These are phyloP conservation scores for Aspergillus japonicus DNA, from an alignment of 2,329 filamentous ascomycete genomes.

Conservation along the genomic window DNA sequence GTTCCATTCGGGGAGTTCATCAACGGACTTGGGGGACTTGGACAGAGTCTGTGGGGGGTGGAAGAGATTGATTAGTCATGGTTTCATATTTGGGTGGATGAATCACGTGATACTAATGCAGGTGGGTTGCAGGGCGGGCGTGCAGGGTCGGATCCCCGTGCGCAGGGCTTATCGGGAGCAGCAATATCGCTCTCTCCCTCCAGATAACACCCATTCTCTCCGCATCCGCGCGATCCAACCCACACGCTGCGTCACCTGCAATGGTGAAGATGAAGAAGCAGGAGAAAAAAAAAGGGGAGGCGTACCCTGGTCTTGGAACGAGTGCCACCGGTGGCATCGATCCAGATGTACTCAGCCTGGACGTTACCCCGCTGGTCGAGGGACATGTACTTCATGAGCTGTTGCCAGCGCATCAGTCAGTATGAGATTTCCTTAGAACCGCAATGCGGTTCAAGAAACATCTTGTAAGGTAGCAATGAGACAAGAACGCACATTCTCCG, in stretches of 20 bases:
- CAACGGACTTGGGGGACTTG: constrained; percentile 56
- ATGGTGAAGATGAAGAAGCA: background rate
- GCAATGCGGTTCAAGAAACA: constrained; percentile 32
- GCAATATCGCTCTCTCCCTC: background rate
- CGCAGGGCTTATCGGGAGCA: constrained; percentile 27
- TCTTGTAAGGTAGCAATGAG: constrained; percentile 26
- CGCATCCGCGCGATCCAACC: background rate
- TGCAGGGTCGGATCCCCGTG: constrained; percentile 24
- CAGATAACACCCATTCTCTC: constrained; percentile 5
- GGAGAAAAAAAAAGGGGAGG: background rate
- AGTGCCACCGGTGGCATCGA: constrained; percentile 76
- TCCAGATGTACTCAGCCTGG: constrained; percentile 97
- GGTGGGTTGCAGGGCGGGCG: constrained; percentile 27
- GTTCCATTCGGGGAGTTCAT: constrained; percentile 75
- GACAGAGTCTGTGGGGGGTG: constrained; percentile 58
- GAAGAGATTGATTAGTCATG: constrained; percentile 2
- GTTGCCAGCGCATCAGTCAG: constrained; percentile 41
- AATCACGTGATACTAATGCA: constrained; percentile 26
- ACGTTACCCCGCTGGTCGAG: constrained; percentile 85
- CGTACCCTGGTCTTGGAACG: constrained; percentile 93
- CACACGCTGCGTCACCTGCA: background rate
- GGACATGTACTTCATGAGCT: constrained; percentile 85
- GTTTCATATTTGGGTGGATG: background rate
- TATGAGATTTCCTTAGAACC: constrained; percentile 36
- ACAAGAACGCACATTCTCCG: constrained; percentile 46